Percentiles rank a stretch among this genome's conserved stretches.
These are phyloP conservation scores for Platanthera guangdongensis DNA, from an alignment of 106 monocot genomes.

Conservation along the genomic window DNA sequence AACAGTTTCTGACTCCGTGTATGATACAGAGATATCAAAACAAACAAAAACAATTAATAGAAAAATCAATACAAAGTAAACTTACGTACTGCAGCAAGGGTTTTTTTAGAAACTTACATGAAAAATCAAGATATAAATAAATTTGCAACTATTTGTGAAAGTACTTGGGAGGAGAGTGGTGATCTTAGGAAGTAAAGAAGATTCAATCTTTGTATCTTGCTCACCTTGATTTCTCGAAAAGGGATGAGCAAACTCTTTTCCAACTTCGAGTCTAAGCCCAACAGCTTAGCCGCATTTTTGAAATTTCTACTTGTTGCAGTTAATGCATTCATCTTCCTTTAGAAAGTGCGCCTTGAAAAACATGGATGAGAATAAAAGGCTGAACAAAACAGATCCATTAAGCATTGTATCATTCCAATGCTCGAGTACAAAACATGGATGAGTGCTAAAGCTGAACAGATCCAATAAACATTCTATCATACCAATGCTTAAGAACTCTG, in stretches of 20 bases:
- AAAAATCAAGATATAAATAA: background rate
- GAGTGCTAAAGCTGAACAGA: background rate
- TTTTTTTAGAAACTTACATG: background rate
- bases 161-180: background rate
- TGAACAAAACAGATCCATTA: background rate
- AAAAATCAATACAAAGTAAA: background rate
- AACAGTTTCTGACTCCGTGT: background rate
- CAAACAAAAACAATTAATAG: background rate
- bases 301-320: slow-evolving; percentile 82
- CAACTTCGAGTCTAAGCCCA: slow-evolving; percentile 67
- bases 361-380: background rate
- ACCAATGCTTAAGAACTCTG: background rate
- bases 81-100: background rate
- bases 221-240: slow-evolving; percentile 87
- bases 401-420: background rate
- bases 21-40: background rate
- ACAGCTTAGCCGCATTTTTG: slow-evolving; percentile 71
- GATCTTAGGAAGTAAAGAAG: background rate
- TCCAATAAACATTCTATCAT: background rate
- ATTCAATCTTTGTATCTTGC: background rate
- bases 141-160: background rate
- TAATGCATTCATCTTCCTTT: slow-evolving; percentile 63
- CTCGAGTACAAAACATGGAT: background rate
- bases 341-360: slow-evolving; percentile 1
- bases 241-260: slow-evolving; percentile 80